Evolutionary conservation across 345 rosid species (phyloP).

Genomic region (Dimocarpus longan): DNA sequence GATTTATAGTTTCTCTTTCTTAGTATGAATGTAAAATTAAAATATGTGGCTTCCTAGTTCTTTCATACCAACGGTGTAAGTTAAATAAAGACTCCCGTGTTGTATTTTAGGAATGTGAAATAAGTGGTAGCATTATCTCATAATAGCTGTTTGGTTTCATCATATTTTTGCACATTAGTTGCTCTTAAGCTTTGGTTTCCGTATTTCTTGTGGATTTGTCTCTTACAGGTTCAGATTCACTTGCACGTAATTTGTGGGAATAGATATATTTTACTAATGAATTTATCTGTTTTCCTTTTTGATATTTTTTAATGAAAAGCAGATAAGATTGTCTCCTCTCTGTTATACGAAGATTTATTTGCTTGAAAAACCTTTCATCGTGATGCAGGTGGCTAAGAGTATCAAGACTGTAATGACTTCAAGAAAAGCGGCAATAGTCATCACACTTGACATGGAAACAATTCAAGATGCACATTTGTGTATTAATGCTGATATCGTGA

Average conservation of each 20-base stretch:
- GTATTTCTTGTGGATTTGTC: background rate
- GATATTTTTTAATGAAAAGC: background rate
- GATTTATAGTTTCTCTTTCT: background rate
- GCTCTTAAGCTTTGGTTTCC: background rate
- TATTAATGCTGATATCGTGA: conserved; percentile 74
- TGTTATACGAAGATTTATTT: conserved; percentile 22
- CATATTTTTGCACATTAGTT: background rate
- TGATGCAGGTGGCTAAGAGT: conserved; percentile 76
- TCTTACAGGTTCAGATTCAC: background rate
- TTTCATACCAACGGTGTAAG: background rate
- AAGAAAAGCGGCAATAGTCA: conserved; percentile 69
- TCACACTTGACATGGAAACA: conserved; percentile 66
- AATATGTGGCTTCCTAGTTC: background rate
- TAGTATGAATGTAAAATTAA: background rate
- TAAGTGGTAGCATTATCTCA: background rate
- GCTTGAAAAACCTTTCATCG: background rate
- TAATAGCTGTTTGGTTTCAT: background rate
- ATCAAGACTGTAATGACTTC: conserved; percentile 77
- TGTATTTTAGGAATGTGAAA: background rate
- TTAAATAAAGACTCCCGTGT: background rate
- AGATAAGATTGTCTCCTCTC: conserved; percentile 13
- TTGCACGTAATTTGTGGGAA: background rate
- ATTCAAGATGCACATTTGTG: conserved; percentile 66
- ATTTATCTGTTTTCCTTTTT: conserved; percentile 2
- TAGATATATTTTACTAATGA: background rate